Evolutionary conservation across 2,329 filamentous ascomycete genomes (phyloP).

Genomic region (Pseudogymnoascus pannorum): DNA sequence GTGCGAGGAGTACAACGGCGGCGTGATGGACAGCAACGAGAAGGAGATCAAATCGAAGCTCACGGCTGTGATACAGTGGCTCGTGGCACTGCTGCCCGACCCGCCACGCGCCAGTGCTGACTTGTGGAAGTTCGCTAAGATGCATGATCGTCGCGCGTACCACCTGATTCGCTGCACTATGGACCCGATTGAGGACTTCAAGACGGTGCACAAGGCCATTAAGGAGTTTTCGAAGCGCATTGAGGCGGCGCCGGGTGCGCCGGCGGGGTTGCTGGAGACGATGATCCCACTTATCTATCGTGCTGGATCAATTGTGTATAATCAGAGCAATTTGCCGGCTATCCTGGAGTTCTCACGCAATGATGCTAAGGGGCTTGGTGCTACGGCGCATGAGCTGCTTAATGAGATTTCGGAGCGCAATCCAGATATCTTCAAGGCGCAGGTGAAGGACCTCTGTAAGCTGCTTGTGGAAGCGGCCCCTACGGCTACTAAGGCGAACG

Average conservation of each 20-base stretch:
- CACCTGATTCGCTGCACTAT: slow-evolving; percentile 83
- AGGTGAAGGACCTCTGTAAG: slow-evolving; percentile 85
- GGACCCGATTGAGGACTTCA: slow-evolving; percentile 80
- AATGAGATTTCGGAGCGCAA: slow-evolving; percentile 87
- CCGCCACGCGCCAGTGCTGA: slow-evolving; percentile 63
- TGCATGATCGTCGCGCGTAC: slow-evolving; percentile 83
- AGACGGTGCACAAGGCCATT: slow-evolving; percentile 81
- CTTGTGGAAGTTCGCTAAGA: slow-evolving; percentile 82
- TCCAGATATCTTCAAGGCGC: slow-evolving; percentile 84
- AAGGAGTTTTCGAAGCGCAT: slow-evolving; percentile 82
- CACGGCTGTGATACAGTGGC: slow-evolving; percentile 62
- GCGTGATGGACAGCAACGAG: slow-evolving; percentile 66
- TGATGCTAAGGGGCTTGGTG: slow-evolving; percentile 69
- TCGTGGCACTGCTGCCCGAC: slow-evolving; percentile 72
- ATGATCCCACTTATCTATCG: slow-evolving; percentile 77
- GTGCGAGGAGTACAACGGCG: slow-evolving; percentile 88
- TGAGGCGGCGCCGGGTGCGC: slow-evolving; percentile 54
- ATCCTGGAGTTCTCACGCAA: slow-evolving; percentile 84
- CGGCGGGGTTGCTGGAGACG: slow-evolving; percentile 65
- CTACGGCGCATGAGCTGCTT: slow-evolving; percentile 78
- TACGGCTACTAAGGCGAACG: slow-evolving; percentile 57
- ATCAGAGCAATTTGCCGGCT: slow-evolving; percentile 83
- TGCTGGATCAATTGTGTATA: slow-evolving; percentile 79
- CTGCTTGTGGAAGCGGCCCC: slow-evolving; percentile 77
- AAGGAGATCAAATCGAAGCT: slow-evolving; percentile 62